Evolutionary conservation across 768 basidiomycete genomes (phyloP).

Genomic region (Trametes maxima): DNA sequence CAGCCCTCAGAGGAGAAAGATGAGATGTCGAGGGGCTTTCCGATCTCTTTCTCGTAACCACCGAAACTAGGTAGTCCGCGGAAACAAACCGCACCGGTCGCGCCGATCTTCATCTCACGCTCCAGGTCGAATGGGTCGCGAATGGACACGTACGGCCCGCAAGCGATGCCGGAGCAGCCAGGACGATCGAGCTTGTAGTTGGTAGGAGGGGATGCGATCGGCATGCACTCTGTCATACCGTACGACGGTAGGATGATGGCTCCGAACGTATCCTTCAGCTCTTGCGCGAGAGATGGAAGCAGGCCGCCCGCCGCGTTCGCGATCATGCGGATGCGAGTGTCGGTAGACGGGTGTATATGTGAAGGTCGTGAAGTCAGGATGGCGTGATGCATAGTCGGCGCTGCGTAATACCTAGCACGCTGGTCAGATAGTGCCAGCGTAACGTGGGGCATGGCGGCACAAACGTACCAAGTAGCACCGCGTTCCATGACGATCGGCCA

Average conservation of each 20-base stretch:
- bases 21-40: slow-evolving; percentile 46
- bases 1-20: slow-evolving; percentile 52
- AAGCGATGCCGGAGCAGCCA: slow-evolving; percentile 50
- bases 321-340: slow-evolving; percentile 47
- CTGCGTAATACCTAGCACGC: slow-evolving; percentile 48
- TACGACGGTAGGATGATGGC: slow-evolving; percentile 61
- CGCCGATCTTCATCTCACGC: slow-evolving; percentile 40
- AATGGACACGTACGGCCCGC: slow-evolving; percentile 50
- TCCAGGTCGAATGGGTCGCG: slow-evolving; percentile 42
- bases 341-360: slow-evolving; percentile 34
- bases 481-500: slow-evolving; percentile 40
- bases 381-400: slow-evolving; percentile 54
- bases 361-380: slow-evolving; percentile 44
- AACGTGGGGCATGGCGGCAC: background rate
- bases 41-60: slow-evolving; percentile 51
- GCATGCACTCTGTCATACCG: slow-evolving; percentile 62
- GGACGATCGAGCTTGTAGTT: slow-evolving; percentile 48
- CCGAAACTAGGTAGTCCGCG: slow-evolving; percentile 56
- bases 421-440: background rate
- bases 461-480: slow-evolving; percentile 53
- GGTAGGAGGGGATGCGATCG: slow-evolving; percentile 48
- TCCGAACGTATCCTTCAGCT: slow-evolving; percentile 50
- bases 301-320: slow-evolving; percentile 57
- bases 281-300: slow-evolving; percentile 51
- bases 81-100: slow-evolving; percentile 55